Evolutionary conservation across 441 rosid species (phyloP), one percentile per base, ranked within the genome.

Genomic region (Adansonia madagascariensis): DNA sequence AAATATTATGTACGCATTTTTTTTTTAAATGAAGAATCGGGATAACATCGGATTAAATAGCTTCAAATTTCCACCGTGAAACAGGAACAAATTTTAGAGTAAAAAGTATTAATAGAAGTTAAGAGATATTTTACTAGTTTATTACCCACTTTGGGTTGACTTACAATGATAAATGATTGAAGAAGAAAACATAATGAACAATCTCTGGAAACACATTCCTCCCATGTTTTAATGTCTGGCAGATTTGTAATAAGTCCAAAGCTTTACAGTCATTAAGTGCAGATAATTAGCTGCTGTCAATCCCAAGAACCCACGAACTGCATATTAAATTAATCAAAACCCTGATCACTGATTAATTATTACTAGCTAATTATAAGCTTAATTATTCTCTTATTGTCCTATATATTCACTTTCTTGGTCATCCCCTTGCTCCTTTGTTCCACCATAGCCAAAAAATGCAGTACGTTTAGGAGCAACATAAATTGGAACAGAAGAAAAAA

Each of bases 191-290:
- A 81, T 71, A 67, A 81, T 72, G 65, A 78, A 57, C 77, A 62
- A 60, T 72, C 69, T 60, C 84, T 41, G 75, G 78, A 81, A 85
- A 92, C 95, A 90, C 93, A 94, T 92, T 89, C 97, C 86, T 86
- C 85, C 91, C 97, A 94, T 94, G 95, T 91, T 87, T 85, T 77
- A 80, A 71, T 93, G 97, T 91, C 95, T 87, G 76, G 79, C 49
- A 79, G 88, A 85, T 84, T 83, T 75, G 79, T 80, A 85, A 80
- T 83, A 86, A 84, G 85, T 88, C 87, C 94, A 90, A 91, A 83
- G 74, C 84, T 88, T 86, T 79, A 84, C 91, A 85, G 92, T 86
- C 95, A 85, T 74, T 75, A 63, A 80, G 66, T 80, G 81, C 81
- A 70, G 78, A 84, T 80, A 24, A 83, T 83, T 85, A 90, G 89